Evolutionary conservation across 2,329 filamentous ascomycete genomes (phyloP).

Genomic region (Falciphora oryzae): DNA sequence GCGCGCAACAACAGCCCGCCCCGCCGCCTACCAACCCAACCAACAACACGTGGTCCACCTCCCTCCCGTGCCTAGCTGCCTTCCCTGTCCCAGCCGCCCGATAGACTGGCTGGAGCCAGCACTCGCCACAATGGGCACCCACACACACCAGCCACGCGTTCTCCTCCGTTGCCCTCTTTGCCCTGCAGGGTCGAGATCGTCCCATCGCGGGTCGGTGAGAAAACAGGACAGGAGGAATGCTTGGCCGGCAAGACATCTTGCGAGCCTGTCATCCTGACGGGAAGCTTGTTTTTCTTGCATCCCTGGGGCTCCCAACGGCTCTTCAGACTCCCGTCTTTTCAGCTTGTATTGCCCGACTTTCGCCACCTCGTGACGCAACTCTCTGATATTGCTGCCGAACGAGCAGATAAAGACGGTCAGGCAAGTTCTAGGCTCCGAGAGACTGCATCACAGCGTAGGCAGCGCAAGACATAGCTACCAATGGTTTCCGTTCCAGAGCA

Average conservation of each 20-base stretch:
- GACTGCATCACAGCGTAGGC: too few species aligned
- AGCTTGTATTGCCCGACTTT: neutral
- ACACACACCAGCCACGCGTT: neutral
- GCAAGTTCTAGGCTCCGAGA: too few species aligned
- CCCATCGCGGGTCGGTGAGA: neutral
- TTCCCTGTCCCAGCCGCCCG: neutral
- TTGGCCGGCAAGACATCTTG: neutral
- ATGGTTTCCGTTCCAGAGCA: neutral
- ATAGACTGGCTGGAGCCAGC: neutral
- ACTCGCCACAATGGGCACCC: neutral
- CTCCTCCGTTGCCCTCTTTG: neutral
- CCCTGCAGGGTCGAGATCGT: neutral
- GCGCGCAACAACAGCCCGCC: too few species aligned
- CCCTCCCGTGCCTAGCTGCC: too few species aligned
- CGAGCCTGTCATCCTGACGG: neutral
- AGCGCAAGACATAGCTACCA: too few species aligned
- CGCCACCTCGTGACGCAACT: neutral
- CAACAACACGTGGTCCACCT: neutral
- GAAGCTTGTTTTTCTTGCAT: too few species aligned
- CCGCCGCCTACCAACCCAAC: too few species aligned
- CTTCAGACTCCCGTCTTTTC: too few species aligned
- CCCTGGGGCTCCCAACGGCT: too few species aligned
- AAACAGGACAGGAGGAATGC: neutral
- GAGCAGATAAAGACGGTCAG: too few species aligned
- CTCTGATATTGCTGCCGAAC: neutral